Percentiles rank a stretch among this genome's conserved stretches.
Evolutionary conservation across 2,329 filamentous ascomycete species (phyloP).

Genomic region (Plectosphaerella plurivora): DNA sequence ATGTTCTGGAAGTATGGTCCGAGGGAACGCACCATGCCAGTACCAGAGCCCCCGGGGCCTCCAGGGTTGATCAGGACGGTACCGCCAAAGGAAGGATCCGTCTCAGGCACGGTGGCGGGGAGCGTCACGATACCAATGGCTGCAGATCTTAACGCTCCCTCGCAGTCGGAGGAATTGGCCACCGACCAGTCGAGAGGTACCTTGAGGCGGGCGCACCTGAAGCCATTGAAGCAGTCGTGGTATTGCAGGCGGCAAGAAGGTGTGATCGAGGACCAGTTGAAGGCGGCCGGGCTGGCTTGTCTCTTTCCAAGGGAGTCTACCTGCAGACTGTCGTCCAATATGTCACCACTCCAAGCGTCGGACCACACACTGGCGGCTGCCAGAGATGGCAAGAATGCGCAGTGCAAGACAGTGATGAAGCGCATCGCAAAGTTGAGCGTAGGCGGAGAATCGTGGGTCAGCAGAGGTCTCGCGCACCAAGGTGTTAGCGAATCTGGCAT

Average conservation of each 20-base stretch:
- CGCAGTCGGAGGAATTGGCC: neutral
- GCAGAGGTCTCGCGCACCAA: too few species aligned
- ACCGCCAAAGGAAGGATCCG: slow-evolving; percentile 26
- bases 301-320: too few species aligned
- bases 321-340: too few species aligned
- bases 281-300: too few species aligned
- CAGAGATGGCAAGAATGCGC: too few species aligned
- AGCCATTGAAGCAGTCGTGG: slow-evolving; percentile 23
- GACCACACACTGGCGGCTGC: too few species aligned
- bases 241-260: slow-evolving; percentile 24
- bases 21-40: slow-evolving; percentile 11
- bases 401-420: too few species aligned
- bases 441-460: too few species aligned
- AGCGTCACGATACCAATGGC: slow-evolving; percentile 27
- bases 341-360: too few species aligned
- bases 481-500: too few species aligned
- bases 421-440: too few species aligned
- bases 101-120: slow-evolving; percentile 23
- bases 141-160: slow-evolving; percentile 10
- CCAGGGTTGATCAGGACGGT: slow-evolving; percentile 31
- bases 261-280: slow-evolving; percentile 21
- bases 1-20: slow-evolving; percentile 18
- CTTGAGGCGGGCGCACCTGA: slow-evolving; percentile 26
- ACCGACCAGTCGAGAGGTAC: slow-evolving; percentile 28
- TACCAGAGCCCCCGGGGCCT: slow-evolving; percentile 30